phyloP scores from a whole-genome alignment of 2,329 filamentous ascomycete genomes.

The Exophiala alcalophila region DNA sequence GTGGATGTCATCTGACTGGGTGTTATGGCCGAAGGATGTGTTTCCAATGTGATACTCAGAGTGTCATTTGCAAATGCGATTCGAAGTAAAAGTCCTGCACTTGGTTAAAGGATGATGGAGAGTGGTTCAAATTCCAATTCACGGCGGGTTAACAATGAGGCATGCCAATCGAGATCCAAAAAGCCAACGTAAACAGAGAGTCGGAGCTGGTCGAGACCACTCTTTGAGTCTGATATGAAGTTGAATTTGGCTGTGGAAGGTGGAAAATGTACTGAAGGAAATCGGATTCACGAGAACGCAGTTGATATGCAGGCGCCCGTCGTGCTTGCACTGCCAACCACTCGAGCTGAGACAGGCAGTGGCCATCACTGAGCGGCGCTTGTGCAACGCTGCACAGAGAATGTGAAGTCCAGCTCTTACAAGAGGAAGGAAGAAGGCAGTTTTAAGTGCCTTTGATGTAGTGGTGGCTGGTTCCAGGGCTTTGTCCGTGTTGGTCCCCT shows the following conservation, averaged over 20 bases:
- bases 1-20: slow-evolving; percentile 16
- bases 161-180: slow-evolving; percentile 21
- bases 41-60: neutral
- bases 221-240: slow-evolving; percentile 1
- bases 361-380: no score
- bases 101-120: no score
- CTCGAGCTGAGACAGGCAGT: slow-evolving; percentile 2
- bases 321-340: slow-evolving; percentile 9
- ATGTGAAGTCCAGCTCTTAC: no score
- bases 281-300: neutral
- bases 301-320: slow-evolving; percentile 12
- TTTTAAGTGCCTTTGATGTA: no score
- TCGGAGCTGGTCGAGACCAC: slow-evolving; percentile 1
- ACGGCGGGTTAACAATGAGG: slow-evolving; percentile 19
- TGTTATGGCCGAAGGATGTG: neutral
- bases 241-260: neutral
- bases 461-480: no score
- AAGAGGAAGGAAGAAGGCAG: no score
- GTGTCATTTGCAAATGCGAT: slow-evolving; percentile 6
- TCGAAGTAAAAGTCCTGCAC: no score
- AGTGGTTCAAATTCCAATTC: no score
- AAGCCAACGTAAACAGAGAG: slow-evolving; percentile 18
- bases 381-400: no score
- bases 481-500: no score
- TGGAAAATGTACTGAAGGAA: slow-evolving; percentile 3